Percentiles rank a stretch among this genome's conserved stretches.
Evolutionary conservation across 768 basidiomycete genomes (phyloP).

Genomic region (Mrakia frigida): DNA sequence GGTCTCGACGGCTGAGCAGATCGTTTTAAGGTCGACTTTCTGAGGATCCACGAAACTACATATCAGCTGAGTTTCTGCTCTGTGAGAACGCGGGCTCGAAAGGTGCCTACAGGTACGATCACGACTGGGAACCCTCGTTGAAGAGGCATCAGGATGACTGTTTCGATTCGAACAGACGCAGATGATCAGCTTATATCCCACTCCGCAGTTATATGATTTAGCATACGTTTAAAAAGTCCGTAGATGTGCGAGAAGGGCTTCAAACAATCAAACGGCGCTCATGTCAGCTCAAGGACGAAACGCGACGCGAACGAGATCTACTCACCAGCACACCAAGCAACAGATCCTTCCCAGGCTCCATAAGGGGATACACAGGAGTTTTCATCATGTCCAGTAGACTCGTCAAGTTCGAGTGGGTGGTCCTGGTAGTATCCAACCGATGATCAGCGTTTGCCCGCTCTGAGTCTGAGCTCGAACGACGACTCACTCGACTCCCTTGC

Average conservation of each 20-base stretch:
- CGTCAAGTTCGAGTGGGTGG: slow-evolving; percentile 56
- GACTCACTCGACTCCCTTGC: slow-evolving; percentile 42
- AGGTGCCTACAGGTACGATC: slow-evolving; percentile 32
- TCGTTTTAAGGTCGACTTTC: slow-evolving; percentile 64
- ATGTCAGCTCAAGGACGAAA: not conserved
- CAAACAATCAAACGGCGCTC: not conserved
- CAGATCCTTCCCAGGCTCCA: slow-evolving; percentile 49
- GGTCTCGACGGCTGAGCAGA: slow-evolving; percentile 61
- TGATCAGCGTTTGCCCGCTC: slow-evolving; percentile 12
- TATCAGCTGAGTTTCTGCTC: not conserved
- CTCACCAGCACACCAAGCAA: slow-evolving; percentile 56
- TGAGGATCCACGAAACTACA: slow-evolving; percentile 37
- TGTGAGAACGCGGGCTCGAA: not conserved
- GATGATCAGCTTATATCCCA: not conserved
- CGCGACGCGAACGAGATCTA: not conserved
- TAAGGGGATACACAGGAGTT: slow-evolving; percentile 47
- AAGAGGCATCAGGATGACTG: slow-evolving; percentile 40
- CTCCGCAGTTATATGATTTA: not conserved
- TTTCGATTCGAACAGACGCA: slow-evolving; percentile 6
- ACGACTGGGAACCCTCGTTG: slow-evolving; percentile 41
- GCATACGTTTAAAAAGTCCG: slow-evolving; percentile 29
- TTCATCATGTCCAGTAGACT: slow-evolving; percentile 55
- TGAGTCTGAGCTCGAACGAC: slow-evolving; percentile 7
- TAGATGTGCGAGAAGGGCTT: slow-evolving; percentile 32
- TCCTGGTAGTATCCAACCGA: slow-evolving; percentile 36